Conservation (phyloP, 177 flowering plant species). For the Vitis hybrid region DNA sequence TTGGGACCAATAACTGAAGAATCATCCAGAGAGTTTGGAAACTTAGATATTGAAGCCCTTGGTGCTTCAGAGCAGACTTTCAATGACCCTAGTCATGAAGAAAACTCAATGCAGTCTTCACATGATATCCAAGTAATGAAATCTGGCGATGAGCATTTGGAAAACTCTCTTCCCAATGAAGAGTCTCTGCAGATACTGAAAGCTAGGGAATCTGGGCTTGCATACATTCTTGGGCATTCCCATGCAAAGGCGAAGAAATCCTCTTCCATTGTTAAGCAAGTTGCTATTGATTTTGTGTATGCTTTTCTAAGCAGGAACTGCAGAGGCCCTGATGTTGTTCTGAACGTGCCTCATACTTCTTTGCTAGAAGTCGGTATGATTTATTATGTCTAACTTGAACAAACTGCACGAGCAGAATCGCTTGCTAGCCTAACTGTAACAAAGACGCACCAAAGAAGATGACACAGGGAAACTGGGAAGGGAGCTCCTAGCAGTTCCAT, state of each 20-base stretch:
- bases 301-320: slow-evolving; percentile 66
- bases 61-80: slow-evolving; percentile 16
- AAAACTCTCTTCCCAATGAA: slow-evolving; percentile 22
- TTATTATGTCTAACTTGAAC: slow-evolving; percentile 47
- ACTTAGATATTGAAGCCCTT: slow-evolving; percentile 19
- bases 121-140: slow-evolving; percentile 17
- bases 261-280: slow-evolving; percentile 55
- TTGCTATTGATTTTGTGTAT: slow-evolving; percentile 50
- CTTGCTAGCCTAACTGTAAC: not conserved
- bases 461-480: not conserved
- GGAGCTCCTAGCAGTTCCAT: not conserved
- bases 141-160: slow-evolving; percentile 11
- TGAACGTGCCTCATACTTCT: slow-evolving; percentile 61
- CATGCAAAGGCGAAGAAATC: slow-evolving; percentile 57
- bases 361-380: slow-evolving; percentile 77
- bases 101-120: slow-evolving; percentile 15
- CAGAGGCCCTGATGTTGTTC: slow-evolving; percentile 50
- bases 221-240: slow-evolving; percentile 67
- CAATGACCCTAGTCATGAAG: slow-evolving; percentile 17
- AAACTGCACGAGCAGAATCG: not conserved
- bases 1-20: not conserved
- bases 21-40: slow-evolving; percentile 7
- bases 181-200: slow-evolving; percentile 44
- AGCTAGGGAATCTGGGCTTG: slow-evolving; percentile 67
- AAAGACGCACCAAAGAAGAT: not conserved